Evolutionary conservation across 2,329 filamentous ascomycete species (phyloP).

Genomic region (Aspergillus candidus): DNA sequence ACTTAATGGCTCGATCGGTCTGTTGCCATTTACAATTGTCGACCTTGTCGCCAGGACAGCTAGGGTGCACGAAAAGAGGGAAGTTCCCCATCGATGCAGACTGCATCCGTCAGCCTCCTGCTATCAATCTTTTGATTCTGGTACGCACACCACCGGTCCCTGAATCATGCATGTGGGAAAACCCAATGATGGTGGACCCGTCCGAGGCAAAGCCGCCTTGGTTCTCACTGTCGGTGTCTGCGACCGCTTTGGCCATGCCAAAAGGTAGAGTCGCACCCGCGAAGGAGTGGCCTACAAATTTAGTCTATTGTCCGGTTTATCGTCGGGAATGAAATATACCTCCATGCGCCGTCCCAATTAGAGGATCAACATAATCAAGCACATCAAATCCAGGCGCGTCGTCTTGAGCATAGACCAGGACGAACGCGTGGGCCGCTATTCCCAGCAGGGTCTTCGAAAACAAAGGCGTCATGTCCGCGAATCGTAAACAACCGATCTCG

Average conservation of each 20-base stretch:
- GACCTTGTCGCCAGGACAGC: slow-evolving; percentile 56
- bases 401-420: neutral
- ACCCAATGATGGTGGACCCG: slow-evolving; percentile 46
- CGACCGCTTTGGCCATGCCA: slow-evolving; percentile 51
- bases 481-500: too few species aligned
- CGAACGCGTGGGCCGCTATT: neutral
- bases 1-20: slow-evolving; percentile 42
- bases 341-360: slow-evolving; percentile 52
- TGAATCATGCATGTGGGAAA: slow-evolving; percentile 49
- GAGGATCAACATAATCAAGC: slow-evolving; percentile 43
- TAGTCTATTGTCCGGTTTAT: neutral
- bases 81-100: slow-evolving; percentile 53
- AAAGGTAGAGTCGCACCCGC: slow-evolving; percentile 52
- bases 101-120: too few species aligned
- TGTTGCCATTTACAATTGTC: slow-evolving; percentile 57
- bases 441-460: too few species aligned
- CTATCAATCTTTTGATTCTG: too few species aligned
- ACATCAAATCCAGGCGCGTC: slow-evolving; percentile 23
- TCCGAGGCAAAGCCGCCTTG: slow-evolving; percentile 54
- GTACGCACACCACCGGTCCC: slow-evolving; percentile 43
- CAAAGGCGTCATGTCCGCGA: too few species aligned
- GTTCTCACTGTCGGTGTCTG: slow-evolving; percentile 49
- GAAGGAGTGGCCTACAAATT: slow-evolving; percentile 48
- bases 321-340: slow-evolving; percentile 15
- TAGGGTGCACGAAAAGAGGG: slow-evolving; percentile 60